These are phyloP conservation scores for Lentinula sp. DNA, from an alignment of 768 basidiomycete species.

Conservation along the genomic window DNA sequence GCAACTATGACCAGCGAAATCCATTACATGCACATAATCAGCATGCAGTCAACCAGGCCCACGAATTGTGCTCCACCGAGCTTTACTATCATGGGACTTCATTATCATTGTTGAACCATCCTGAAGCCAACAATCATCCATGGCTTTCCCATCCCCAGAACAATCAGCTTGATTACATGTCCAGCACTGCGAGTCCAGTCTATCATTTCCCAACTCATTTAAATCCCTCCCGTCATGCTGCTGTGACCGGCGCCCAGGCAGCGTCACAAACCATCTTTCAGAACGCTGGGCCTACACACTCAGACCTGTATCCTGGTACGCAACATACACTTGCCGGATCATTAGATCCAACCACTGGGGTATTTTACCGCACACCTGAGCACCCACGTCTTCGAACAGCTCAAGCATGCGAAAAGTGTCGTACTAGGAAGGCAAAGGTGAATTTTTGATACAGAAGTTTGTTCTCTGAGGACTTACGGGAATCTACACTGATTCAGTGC, in stretches of 20 bases:
- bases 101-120: background rate
- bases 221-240: background rate
- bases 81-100: background rate
- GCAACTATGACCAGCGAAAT: background rate
- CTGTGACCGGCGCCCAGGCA: background rate
- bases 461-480: background rate
- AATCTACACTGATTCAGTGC: slow-evolving; percentile 35
- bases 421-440: slow-evolving; percentile 70
- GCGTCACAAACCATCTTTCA: background rate
- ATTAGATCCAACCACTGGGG: slow-evolving; percentile 57
- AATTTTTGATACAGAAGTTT: slow-evolving; percentile 9
- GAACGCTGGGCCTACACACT: background rate
- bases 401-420: slow-evolving; percentile 73
- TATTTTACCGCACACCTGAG: slow-evolving; percentile 59
- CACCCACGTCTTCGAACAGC: slow-evolving; percentile 63
- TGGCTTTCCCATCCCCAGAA: background rate
- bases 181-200: background rate
- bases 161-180: background rate
- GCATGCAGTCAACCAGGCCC: too few relatives aligned
- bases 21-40: too few relatives aligned
- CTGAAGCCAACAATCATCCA: background rate
- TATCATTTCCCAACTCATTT: background rate
- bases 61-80: background rate
- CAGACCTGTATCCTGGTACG: background rate
- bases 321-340: slow-evolving; percentile 44